phyloP scores from a whole-genome alignment of 208 protist genomes.

The Sergeia podlipaevii region DNA sequence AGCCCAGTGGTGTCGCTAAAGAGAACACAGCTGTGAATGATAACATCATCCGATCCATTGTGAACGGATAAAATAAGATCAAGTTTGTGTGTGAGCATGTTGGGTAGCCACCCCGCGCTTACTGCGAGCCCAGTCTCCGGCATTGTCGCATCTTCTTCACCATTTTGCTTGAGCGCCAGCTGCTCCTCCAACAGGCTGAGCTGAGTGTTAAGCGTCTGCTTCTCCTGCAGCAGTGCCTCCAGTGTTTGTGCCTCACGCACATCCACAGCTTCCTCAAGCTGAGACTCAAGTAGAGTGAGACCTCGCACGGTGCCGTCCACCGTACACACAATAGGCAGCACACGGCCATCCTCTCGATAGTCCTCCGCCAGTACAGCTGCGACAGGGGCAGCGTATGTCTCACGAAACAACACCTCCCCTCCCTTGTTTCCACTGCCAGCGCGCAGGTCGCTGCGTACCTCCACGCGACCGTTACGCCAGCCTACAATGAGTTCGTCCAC shows the following conservation, averaged over 20 bases:
- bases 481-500: constrained; percentile 91
- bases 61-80: constrained; percentile 29
- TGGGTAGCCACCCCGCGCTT: constrained; percentile 16
- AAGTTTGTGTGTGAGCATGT: constrained; percentile 20
- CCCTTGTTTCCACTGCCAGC: constrained; percentile 31
- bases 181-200: constrained; percentile 71
- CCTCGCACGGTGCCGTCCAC: constrained; percentile 87
- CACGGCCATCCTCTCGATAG: constrained; percentile 85
- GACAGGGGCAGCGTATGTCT: constrained; percentile 61
- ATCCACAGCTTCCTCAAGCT: constrained; percentile 42
- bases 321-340: constrained; percentile 80
- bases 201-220: constrained; percentile 73
- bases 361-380: constrained; percentile 83
- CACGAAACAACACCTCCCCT: constrained; percentile 81
- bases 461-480: constrained; percentile 81
- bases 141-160: constrained; percentile 58
- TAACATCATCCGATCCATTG: constrained; percentile 21
- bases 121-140: constrained; percentile 53
- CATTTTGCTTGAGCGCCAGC: constrained; percentile 28
- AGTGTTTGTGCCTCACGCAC: constrained; percentile 50
- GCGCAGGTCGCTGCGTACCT: constrained; percentile 67
- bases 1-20: constrained; percentile 29
- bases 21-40: constrained; percentile 76
- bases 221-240: constrained; percentile 66
- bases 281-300: constrained; percentile 49